Base-by-base conservation (phyloP, 176 grass and related monocot species). In the Miscanthus lutarioriparius region DNA sequence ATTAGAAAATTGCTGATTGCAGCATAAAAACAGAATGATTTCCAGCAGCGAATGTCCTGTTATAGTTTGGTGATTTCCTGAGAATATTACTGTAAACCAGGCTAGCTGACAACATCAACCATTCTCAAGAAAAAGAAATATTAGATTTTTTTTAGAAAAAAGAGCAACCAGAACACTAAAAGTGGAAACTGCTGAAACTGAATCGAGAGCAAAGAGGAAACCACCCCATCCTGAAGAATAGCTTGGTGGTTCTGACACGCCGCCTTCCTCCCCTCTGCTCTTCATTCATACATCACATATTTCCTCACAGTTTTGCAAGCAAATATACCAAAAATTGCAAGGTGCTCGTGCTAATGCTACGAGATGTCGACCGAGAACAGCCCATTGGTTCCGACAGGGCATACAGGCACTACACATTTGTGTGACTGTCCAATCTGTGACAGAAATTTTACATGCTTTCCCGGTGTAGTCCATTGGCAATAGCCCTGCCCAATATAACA, bases 401-500 rank as follows among this genome's bases (percentile, higher is more conserved):
- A 71, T 71, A 40, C 23, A 68, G 5, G 28, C 28, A 72, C 70
- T 64, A 56, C 33, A 78, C 47, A 36, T 22, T 39, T 10, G 15
- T 38, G n/a, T n/a, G n/a, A n/a, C n/a, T n/a, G 28, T 33, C n/a
- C 14, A 45, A 82, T 76, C 27, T 70, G 37, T 22, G 62, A 73
- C 25, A 20, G 25, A 81, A 81, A 82, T n/a, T 28, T 75, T 67
- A 8, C 17, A 25, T 38, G 20, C 39, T 77, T 77, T 77, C 72
- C 59, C 23, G 9, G 59, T 37, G 37, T 61, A 20, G 14, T 61
- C 26, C 26, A 3, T 64, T 6, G 8, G 27, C 38, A 76, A 38
- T 33, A 61, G 74, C 26, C 39, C 59, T 39, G 27, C 10, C 47
- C 38, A 68, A 16, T 45, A 32, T 61, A 87, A 40, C 66, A 72